Percentiles rank a stretch among this genome's conserved stretches.
Evolutionary conservation across 352 stramenopile species (phyloP).

Genomic region (Pythium monospermum): DNA sequence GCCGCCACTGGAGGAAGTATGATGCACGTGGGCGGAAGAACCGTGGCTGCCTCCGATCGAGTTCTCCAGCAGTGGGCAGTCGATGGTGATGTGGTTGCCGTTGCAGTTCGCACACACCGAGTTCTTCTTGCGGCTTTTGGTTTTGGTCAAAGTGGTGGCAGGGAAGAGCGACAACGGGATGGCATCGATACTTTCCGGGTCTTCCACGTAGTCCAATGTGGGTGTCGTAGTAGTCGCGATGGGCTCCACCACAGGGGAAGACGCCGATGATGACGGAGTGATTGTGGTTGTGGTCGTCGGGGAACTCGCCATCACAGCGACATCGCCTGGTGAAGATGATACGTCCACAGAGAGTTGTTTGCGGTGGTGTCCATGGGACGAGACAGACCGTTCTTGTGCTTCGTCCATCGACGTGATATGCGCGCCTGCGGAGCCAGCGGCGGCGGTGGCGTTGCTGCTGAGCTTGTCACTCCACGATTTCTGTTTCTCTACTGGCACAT

Average conservation of each 20-base stretch:
- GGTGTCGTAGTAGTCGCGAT: background rate
- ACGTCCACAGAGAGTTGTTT: conserved; percentile 20
- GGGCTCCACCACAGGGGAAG: conserved; percentile 6
- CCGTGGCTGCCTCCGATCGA: conserved; percentile 17
- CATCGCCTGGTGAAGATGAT: background rate
- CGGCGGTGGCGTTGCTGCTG: too few relatives aligned
- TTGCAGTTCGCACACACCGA: conserved; percentile 73
- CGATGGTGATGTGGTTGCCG: conserved; percentile 78
- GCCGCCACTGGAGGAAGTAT: conserved; percentile 3
- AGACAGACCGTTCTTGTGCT: too few relatives aligned
- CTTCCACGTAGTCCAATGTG: too few relatives aligned
- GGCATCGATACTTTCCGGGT: conserved; percentile 11
- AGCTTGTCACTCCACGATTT: too few relatives aligned
- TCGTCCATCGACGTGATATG: too few relatives aligned
- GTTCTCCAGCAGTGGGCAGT: conserved; percentile 65
- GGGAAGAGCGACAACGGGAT: conserved; percentile 31
- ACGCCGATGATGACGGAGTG: conserved; percentile 15
- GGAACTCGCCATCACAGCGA: background rate
- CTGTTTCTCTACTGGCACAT: too few relatives aligned
- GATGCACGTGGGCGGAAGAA: conserved; percentile 10
- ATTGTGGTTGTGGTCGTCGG: conserved; percentile 9
- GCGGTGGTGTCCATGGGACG: too few relatives aligned
- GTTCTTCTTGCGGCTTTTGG: conserved; percentile 60
- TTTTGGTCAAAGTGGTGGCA: conserved; percentile 28
- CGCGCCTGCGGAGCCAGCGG: too few relatives aligned